Conservation (phyloP, 2,329 filamentous ascomycete species). For the Colletotrichum eleusines region DNA sequence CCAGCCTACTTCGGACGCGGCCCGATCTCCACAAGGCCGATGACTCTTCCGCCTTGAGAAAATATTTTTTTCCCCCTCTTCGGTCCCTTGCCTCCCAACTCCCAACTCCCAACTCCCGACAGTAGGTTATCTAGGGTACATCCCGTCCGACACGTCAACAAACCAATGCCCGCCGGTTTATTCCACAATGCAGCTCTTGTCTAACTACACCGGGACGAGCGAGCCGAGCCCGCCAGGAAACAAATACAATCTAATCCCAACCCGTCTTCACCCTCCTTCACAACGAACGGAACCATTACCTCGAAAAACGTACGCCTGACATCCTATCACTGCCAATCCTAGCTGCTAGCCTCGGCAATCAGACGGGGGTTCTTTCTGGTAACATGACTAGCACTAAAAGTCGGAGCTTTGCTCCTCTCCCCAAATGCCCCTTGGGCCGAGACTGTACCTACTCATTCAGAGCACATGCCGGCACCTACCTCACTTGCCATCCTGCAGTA, state of each 20-base stretch:
- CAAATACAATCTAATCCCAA: slow-evolving; percentile 28
- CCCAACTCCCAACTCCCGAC: not conserved
- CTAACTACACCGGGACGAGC: slow-evolving; percentile 18
- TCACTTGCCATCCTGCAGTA: slow-evolving; percentile 11
- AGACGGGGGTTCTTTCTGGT: slow-evolving; percentile 16
- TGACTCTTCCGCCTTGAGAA: slow-evolving; percentile 7
- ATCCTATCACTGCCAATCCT: slow-evolving; percentile 8
- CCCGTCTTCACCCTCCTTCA: slow-evolving; percentile 28
- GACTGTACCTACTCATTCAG: not conserved
- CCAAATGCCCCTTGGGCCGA: slow-evolving; percentile 12
- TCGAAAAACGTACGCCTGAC: slow-evolving; percentile 5
- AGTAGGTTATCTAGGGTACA: not conserved
- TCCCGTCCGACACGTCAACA: slow-evolving; percentile 9
- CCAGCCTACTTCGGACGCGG: slow-evolving; percentile 8
- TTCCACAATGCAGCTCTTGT: slow-evolving; percentile 22
- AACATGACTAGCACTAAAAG: slow-evolving; percentile 24
- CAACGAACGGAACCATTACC: slow-evolving; percentile 16
- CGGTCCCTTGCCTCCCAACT: not conserved
- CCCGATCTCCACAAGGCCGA: slow-evolving; percentile 18
- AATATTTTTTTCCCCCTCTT: slow-evolving; percentile 24
- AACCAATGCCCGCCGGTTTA: slow-evolving; percentile 7
- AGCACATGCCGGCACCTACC: slow-evolving; percentile 33
- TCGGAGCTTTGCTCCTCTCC: slow-evolving; percentile 24
- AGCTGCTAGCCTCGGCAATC: slow-evolving; percentile 30
- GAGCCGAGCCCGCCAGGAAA: slow-evolving; percentile 31